phyloP scores from a whole-genome alignment of 495 filamentous ascomycete genomes.

The Chaetomium fimeti region DNA sequence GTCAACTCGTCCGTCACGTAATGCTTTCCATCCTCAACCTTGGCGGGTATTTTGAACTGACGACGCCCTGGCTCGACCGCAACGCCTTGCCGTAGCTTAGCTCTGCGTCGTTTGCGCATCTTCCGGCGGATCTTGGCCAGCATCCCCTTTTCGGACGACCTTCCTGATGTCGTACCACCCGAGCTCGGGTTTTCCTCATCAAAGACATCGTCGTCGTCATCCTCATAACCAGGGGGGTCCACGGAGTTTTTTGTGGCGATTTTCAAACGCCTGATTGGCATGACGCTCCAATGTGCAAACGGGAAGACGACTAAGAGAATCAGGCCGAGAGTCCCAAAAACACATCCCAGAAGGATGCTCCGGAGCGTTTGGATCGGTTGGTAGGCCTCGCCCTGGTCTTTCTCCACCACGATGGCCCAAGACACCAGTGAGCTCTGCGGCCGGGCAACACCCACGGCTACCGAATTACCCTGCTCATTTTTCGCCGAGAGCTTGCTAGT shows the following conservation, averaged over 20 bases:
- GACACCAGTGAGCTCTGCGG: constrained; percentile 63
- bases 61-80: constrained; percentile 50
- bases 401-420: constrained; percentile 81
- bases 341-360: constrained; percentile 75
- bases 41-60: constrained; percentile 77
- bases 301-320: constrained; percentile 68
- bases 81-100: constrained; percentile 35
- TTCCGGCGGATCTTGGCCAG: constrained; percentile 39
- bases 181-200: constrained; percentile 48
- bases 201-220: constrained; percentile 40
- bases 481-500: constrained; percentile 62
- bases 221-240: constrained; percentile 58
- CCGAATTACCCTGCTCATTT: constrained; percentile 63
- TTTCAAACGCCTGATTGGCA: constrained; percentile 74
- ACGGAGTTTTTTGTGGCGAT: constrained; percentile 76
- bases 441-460: constrained; percentile 71
- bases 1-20: constrained; percentile 82
- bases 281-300: constrained; percentile 73
- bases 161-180: constrained; percentile 39
- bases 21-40: constrained; percentile 73
- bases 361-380: constrained; percentile 69
- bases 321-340: constrained; percentile 75
- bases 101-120: constrained; percentile 28
- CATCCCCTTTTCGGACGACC: constrained; percentile 41
- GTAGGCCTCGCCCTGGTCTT: constrained; percentile 68